Base-by-base conservation (phyloP, 768 basidiomycete species). In the Sutorius australiensis region DNA sequence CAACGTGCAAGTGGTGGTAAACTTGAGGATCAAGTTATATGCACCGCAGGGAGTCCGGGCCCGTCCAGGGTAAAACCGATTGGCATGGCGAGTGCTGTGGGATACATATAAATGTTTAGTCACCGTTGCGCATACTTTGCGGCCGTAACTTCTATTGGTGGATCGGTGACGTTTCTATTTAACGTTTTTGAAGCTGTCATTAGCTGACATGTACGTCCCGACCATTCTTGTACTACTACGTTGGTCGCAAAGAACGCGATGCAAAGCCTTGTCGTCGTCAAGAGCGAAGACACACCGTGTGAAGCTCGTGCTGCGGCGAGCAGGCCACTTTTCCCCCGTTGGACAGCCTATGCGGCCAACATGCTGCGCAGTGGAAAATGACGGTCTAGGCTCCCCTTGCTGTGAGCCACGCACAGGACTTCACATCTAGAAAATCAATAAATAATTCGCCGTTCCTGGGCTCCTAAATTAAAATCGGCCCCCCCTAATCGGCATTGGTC, bases 41-140 rank as follows among this genome's bases (percentile, higher is more conserved):
- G 16, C 28, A 13, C 28, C 5, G 19, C 36, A 30, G 27, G n/a
- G 3, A 13, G 24, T 24, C 24, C 24, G n/a, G 8, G 13, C 2
- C 19, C 16, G 7, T 13, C 24, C 39, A 16, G 30, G 30, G 24
- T 38, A 38, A 21, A 11, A 5, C 13, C 8, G 17, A 36, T 5
- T n/a, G 21, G 21, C 42, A 53, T 50, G 58, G 14, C 12, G n/a
- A 40, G 27, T 10, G 2, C 45, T 38, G 42, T 24, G 54, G 4
- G 28, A 37, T 19, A 44, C 32, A 51, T 34, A 48, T 36, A 51
- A 31, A 44, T 48, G 46, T 46, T 46, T 34, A 33, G 49, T 41
- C 19, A 17, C 42, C 17, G 41, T 12, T 28, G 12, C 17, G 16
- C 21, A 6, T n/a, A n/a, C 32, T 13, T 11, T 33, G 19, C 31